These are phyloP conservation scores for Rosellinia necatrix DNA, from an alignment of 2,329 filamentous ascomycete genomes.

Conservation along the genomic window DNA sequence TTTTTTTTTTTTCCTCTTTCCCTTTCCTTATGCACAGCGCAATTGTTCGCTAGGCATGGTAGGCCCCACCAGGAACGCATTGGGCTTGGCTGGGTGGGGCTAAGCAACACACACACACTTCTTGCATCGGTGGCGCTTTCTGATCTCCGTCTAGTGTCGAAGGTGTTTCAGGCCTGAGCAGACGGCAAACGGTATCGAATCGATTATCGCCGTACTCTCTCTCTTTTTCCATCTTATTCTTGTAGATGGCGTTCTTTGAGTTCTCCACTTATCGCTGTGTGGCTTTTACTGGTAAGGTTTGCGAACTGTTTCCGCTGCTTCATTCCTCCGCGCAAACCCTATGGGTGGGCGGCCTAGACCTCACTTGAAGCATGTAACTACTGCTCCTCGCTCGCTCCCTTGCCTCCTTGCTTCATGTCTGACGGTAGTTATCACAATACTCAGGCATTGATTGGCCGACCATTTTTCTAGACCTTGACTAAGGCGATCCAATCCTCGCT, in stretches of 20 bases:
- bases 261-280: background rate
- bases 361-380: constrained; percentile 18
- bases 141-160: constrained; percentile 9
- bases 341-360: background rate
- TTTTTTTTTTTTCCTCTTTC: too few relatives aligned
- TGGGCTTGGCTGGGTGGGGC: constrained; percentile 5
- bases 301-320: background rate
- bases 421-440: background rate
- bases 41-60: too few relatives aligned
- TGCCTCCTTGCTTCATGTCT: background rate
- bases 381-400: background rate
- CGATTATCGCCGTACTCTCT: constrained; percentile 2
- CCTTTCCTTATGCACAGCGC: too few relatives aligned
- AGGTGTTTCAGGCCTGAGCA: constrained; percentile 20
- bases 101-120: background rate
- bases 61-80: too few relatives aligned
- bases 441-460: background rate
- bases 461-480: background rate
- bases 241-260: too few relatives aligned
- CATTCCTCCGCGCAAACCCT: background rate
- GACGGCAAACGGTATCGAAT: constrained; percentile 19
- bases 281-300: background rate
- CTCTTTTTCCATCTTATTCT: too few relatives aligned
- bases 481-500: too few relatives aligned
- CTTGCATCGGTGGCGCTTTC: constrained; percentile 18